Conservation (phyloP, 2,329 filamentous ascomycete species). For the Corniculantispora saksenae region DNA sequence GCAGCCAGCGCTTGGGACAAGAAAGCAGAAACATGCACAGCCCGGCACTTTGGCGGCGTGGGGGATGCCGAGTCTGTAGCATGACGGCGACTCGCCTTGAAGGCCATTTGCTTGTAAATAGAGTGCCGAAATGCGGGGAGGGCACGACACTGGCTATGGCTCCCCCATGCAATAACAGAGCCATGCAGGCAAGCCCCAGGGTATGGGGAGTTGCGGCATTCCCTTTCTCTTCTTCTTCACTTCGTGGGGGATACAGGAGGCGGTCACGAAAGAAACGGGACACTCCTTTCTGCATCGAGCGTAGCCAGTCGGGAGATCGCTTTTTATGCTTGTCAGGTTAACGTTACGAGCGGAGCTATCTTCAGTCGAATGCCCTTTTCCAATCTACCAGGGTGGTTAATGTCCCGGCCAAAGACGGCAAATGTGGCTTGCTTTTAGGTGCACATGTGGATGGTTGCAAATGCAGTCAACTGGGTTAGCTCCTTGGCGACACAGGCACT, state of each 20-base stretch:
- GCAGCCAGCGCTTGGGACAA: background rate
- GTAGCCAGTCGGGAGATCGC: background rate
- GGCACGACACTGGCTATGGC: background rate
- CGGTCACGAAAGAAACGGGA: background rate
- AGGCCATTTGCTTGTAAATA: background rate
- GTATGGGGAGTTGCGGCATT: background rate
- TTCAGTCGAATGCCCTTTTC: background rate
- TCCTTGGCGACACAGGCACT: background rate
- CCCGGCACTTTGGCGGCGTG: background rate
- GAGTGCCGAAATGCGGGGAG: background rate
- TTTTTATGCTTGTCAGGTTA: background rate
- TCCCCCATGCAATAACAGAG: slow-evolving; percentile 2
- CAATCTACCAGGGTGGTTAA: background rate
- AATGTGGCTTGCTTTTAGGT: background rate
- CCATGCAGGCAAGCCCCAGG: slow-evolving; percentile 4
- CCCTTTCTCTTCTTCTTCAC: background rate
- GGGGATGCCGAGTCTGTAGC: background rate
- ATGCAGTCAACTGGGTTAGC: background rate
- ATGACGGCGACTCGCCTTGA: background rate
- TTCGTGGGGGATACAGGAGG: background rate
- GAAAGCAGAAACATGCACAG: background rate
- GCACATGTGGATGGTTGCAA: slow-evolving; percentile 12
- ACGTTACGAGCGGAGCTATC: slow-evolving; percentile 14
- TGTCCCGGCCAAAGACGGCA: background rate
- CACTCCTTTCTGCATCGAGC: background rate